Evolutionary conservation across 768 basidiomycete genomes (phyloP), one percentile per base, ranked within the genome.

Genomic region (Podaxis pistillaris): DNA sequence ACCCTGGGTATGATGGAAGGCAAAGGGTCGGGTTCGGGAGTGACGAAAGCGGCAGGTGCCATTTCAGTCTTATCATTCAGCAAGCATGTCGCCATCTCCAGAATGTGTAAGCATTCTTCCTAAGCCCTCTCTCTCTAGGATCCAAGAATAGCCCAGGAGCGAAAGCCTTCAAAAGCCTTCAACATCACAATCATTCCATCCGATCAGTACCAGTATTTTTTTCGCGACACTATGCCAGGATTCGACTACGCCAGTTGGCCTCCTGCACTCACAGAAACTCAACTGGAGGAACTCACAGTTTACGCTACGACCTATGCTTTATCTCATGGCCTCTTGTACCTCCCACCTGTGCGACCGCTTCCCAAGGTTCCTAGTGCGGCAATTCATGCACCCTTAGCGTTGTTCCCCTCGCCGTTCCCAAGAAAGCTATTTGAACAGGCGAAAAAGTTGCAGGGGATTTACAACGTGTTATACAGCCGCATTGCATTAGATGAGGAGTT

Each of bases 361-460:
- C 77, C 86, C 1, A 69, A 76, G 26, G 68, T 76, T 50, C 86
- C 89, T 1, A 84, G 85, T 11, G 85, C 88, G n/a, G 88, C 87
- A 0, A 92, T 96, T 67, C 92, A 97, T 71, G 96, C 95, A 0
- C 97, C 97, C 0, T 77, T 98, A 65, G 83, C 96, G 0, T 79
- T 99, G 44, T 84, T 95, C 67, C 96, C 97, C 1, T 86, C 93
- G 0, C 93, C 95, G 0, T 85, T 97, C 66, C 95, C 96, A 1
- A 81, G 89, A 13, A 60, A 72, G 2, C 76, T 92, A 13, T 97
- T 96, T 70, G 68, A 83, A 3, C 79, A 80, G 19, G 93, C 91
- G 0, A 74, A 82, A 62, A 72, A 74, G 44, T 72, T 98, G 2
- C 96, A 98, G 70, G 80, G 80, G 2, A 72, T 83, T 0, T 98